Percentiles rank a stretch among this genome's conserved stretches.
Evolutionary conservation across 768 basidiomycete species (phyloP).

Genomic region (Gloeostereum incarnatum): DNA sequence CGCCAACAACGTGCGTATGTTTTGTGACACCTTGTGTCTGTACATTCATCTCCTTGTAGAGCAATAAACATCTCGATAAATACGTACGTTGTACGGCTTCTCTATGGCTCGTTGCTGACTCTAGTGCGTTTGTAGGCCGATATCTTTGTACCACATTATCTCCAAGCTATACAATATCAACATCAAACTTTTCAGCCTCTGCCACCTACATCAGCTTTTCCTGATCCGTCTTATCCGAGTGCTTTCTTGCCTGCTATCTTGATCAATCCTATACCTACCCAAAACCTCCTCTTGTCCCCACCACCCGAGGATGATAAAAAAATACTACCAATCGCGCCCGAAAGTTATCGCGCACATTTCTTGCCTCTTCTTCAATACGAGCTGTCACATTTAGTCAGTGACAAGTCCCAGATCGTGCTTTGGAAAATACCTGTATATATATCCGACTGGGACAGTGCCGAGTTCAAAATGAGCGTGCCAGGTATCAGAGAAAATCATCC

Average conservation of each 20-base stretch:
- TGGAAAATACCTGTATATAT: constrained; percentile 31
- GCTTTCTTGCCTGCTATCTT: constrained; percentile 26
- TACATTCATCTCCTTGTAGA: constrained; percentile 2
- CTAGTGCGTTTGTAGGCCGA: constrained; percentile 26
- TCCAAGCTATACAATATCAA: constrained; percentile 39
- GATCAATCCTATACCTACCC: constrained; percentile 21
- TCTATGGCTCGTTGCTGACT: background rate
- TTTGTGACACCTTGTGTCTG: background rate
- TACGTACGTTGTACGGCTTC: constrained; percentile 22
- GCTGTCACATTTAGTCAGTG: constrained; percentile 27
- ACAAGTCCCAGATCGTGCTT: constrained; percentile 34
- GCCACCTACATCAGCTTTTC: constrained; percentile 32
- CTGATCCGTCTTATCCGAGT: constrained; percentile 27
- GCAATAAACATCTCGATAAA: constrained; percentile 28
- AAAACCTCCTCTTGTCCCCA: constrained; percentile 17
- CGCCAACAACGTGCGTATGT: constrained; percentile 9
- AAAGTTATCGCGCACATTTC: constrained; percentile 32
- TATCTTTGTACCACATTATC: constrained; percentile 36
- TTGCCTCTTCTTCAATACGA: constrained; percentile 33
- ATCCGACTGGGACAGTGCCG: constrained; percentile 4
- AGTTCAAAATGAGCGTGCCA: constrained; percentile 7
- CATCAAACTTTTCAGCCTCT: constrained; percentile 30
- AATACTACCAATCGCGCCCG: constrained; percentile 15
- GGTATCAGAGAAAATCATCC: constrained; percentile 23
- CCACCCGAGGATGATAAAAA: constrained; percentile 15